Evolutionary conservation across 352 stramenopile species (phyloP), one percentile per base, ranked within the genome.

Genomic region (Phytopythium litorale): DNA sequence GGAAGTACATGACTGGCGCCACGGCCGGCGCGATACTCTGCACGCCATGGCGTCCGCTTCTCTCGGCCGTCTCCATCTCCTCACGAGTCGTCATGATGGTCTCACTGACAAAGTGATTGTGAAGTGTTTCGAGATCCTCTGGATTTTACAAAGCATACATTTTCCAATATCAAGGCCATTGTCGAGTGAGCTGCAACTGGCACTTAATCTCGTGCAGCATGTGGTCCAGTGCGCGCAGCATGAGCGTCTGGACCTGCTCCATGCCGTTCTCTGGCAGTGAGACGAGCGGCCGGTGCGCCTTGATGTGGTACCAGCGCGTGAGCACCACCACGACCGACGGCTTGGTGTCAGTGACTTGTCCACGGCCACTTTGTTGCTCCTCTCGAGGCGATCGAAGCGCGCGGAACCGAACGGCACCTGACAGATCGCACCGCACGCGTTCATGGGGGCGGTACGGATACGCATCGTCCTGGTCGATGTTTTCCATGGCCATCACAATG

Each of bases 401-500:
- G 32, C 25, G 35, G 35, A 64, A n/a, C 21, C 5, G n/a, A 9
- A 56, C 48, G 5, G 46, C 40, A 21, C 38, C 46, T 7, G 48
- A 48, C 16, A 62, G 7, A 32, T 66, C 61, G 18, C 56, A 51
- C 1, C 63, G 67, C n/a, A 70, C 30, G 12, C 60, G 57, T 1
- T 58, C n/a, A 5, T 50, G n/a, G 3, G 58, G 40, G 3, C 52
- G 58, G 52, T 73, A 73, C 49, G 67, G 67, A 25, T 60, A 58
- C 35, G 56, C 1, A 3, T 73, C 67, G 50, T 73, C 67, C 4
- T 58, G 28, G 51, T 70, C 56, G 19, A 73, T 58, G 38, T 23
- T 62, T 40, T 70, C 59, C 9, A 38, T 25, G 25, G 60, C 65
- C 23, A 75, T 49, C 3, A 87, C 40, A 3, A 66, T 69, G 64